A percentile compares a stretch with the other conserved stretches of the same genome.
phyloP scores from a whole-genome alignment of 2,329 filamentous ascomycete genomes.

The Scytalidium lignicola region DNA sequence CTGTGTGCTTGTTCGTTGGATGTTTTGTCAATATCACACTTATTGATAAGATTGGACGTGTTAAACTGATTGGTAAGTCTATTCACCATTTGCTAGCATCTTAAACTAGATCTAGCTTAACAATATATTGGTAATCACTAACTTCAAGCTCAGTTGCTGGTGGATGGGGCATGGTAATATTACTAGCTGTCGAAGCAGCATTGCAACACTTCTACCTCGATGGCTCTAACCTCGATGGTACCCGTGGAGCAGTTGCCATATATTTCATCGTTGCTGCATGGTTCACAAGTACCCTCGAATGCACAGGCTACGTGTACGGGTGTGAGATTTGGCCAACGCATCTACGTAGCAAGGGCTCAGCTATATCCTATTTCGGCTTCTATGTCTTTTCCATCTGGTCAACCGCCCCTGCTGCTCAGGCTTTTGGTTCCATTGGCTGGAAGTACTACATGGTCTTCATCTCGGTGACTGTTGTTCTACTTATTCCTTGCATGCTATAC shows the following conservation, averaged over 20 bases:
- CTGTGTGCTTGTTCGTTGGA: slow-evolving; percentile 21
- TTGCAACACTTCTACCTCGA: slow-evolving; percentile 20
- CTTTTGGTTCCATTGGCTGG: slow-evolving; percentile 24
- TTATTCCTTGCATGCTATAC: too few species aligned
- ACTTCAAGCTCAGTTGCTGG: too few species aligned
- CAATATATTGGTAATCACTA: too few species aligned
- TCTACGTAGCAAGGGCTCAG: slow-evolving; percentile 19
- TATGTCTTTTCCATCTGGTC: slow-evolving; percentile 21
- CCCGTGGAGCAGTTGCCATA: slow-evolving; percentile 19
- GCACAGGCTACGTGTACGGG: slow-evolving; percentile 27
- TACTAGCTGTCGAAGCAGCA: slow-evolving; percentile 19
- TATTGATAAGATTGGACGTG: slow-evolving; percentile 25
- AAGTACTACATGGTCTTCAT: slow-evolving; percentile 27
- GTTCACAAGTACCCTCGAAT: slow-evolving; percentile 24
- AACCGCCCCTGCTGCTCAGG: slow-evolving; percentile 8
- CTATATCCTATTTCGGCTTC: slow-evolving; percentile 20
- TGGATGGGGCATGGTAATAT: slow-evolving; percentile 16
- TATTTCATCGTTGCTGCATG: slow-evolving; percentile 19
- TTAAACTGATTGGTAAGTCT: slow-evolving; percentile 12
- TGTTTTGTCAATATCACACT: slow-evolving; percentile 23
- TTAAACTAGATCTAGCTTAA: too few species aligned
- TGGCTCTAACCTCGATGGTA: slow-evolving; percentile 14
- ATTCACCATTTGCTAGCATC: background rate
- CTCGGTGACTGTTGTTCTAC: slow-evolving; percentile 13
- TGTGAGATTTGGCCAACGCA: slow-evolving; percentile 32